phyloP scores from a whole-genome alignment of 2,329 filamentous ascomycete species.

The Aspergillus pseudoviridinutans region DNA sequence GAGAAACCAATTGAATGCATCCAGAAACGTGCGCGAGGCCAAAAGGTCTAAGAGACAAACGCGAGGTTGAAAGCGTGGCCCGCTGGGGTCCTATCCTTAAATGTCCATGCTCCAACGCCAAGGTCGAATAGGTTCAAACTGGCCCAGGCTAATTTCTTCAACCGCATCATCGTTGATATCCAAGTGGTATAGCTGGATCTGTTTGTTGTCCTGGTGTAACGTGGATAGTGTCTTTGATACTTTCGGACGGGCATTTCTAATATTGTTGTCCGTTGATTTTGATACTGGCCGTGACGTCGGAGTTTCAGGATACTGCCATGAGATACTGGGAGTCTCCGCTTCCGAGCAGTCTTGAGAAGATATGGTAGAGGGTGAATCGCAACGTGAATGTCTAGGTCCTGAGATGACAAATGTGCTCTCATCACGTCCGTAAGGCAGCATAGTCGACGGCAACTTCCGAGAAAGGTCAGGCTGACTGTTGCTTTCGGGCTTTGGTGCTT shows the following conservation, averaged over 20 bases:
- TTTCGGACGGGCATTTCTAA: slow-evolving; percentile 25
- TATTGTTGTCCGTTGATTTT: slow-evolving; percentile 30
- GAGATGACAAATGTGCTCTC: slow-evolving; percentile 20
- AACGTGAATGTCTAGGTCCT: slow-evolving; percentile 22
- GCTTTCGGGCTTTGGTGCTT: slow-evolving; percentile 1
- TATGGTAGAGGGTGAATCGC: slow-evolving; percentile 30
- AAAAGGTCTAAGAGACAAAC: slow-evolving; percentile 1
- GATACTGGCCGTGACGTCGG: slow-evolving; percentile 35
- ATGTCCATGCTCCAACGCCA: slow-evolving; percentile 45
- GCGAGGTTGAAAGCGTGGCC: not conserved
- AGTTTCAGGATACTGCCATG: slow-evolving; percentile 32
- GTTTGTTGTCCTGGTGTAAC: slow-evolving; percentile 28
- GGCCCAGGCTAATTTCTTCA: slow-evolving; percentile 28
- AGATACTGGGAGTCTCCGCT: slow-evolving; percentile 21
- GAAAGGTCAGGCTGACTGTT: slow-evolving; percentile 4
- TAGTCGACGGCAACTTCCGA: slow-evolving; percentile 16
- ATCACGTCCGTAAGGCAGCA: slow-evolving; percentile 15
- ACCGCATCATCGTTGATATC: slow-evolving; percentile 32
- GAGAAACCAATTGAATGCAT: slow-evolving; percentile 1
- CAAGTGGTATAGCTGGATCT: slow-evolving; percentile 33
- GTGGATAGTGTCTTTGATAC: slow-evolving; percentile 33
- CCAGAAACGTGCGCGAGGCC: not conserved
- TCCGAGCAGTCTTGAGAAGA: slow-evolving; percentile 25
- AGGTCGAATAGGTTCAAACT: slow-evolving; percentile 33
- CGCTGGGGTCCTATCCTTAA: slow-evolving; percentile 15